phyloP scores from a whole-genome alignment of 768 basidiomycete species.

The Amanita rimosa region DNA sequence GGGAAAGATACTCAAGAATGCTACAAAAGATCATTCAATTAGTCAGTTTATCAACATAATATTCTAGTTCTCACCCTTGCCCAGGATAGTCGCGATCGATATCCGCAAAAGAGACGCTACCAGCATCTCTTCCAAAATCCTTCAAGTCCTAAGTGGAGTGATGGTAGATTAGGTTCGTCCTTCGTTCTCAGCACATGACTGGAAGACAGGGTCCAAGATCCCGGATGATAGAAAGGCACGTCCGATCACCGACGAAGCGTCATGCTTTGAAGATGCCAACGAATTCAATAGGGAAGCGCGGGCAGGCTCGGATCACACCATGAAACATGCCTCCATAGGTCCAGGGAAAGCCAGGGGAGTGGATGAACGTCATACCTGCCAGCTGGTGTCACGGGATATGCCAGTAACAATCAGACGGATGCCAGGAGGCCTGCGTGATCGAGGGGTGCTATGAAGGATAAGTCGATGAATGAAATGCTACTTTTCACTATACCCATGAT shows the following conservation, averaged over 20 bases:
- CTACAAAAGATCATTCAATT: constrained; percentile 28
- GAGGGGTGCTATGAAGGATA: constrained; percentile 30
- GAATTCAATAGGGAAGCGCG: constrained; percentile 3
- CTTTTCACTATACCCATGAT: constrained; percentile 37
- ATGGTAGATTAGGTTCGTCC: constrained; percentile 33
- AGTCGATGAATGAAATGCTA: constrained; percentile 6
- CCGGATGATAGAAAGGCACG: constrained; percentile 1
- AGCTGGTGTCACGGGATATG: constrained; percentile 90
- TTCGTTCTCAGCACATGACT: constrained; percentile 16
- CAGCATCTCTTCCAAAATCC: constrained; percentile 92
- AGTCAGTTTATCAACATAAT: neutral
- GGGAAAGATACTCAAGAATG: constrained; percentile 80
- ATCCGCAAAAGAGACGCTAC: constrained; percentile 89
- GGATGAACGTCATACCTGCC: constrained; percentile 74
- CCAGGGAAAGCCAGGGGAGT: constrained; percentile 7
- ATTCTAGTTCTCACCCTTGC: constrained; percentile 57
- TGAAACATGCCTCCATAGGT: constrained; percentile 6
- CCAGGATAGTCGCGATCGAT: constrained; percentile 81
- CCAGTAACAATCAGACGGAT: constrained; percentile 80
- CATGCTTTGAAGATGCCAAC: constrained; percentile 6
- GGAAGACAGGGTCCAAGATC: constrained; percentile 12
- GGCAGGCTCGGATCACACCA: constrained; percentile 3
- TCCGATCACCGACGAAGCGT: constrained; percentile 3
- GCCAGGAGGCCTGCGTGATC: constrained; percentile 69
- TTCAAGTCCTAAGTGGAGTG: constrained; percentile 78